phyloP scores from a whole-genome alignment of 495 filamentous ascomycete species.

The Lindgomyces ingoldianus region DNA sequence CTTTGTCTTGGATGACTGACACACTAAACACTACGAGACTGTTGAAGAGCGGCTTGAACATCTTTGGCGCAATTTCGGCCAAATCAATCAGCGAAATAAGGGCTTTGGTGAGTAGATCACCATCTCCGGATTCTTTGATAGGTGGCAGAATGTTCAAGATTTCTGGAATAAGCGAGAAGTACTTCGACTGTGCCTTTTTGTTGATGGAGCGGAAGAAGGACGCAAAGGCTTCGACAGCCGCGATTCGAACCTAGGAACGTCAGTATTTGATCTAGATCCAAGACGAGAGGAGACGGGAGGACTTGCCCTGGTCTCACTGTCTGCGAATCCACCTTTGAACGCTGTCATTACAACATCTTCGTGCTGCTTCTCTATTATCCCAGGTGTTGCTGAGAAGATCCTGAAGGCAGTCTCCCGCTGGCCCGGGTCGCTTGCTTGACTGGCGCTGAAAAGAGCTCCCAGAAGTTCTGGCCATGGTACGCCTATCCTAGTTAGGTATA shows the following conservation, averaged over 20 bases:
- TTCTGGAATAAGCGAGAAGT: slow-evolving; percentile 80
- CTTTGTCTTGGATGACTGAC: slow-evolving; percentile 92
- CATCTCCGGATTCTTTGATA: slow-evolving; percentile 84
- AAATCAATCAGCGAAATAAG: slow-evolving; percentile 90
- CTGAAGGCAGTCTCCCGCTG: slow-evolving; percentile 89
- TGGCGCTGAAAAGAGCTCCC: slow-evolving; percentile 78
- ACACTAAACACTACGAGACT: slow-evolving; percentile 90
- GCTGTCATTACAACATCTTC: slow-evolving; percentile 79
- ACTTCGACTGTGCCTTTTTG: slow-evolving; percentile 85
- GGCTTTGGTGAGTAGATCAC: slow-evolving; percentile 84
- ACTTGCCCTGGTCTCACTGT: slow-evolving; percentile 74
- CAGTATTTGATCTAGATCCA: slow-evolving; percentile 12
- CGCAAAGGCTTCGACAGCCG: slow-evolving; percentile 95
- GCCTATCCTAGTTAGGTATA: slow-evolving; percentile 51
- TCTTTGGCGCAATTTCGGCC: slow-evolving; percentile 85
- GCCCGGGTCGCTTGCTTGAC: slow-evolving; percentile 75
- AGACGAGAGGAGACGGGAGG: not conserved
- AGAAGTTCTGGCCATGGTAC: slow-evolving; percentile 91
- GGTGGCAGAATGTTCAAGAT: slow-evolving; percentile 91
- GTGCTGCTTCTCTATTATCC: slow-evolving; percentile 94
- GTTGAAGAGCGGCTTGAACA: slow-evolving; percentile 93
- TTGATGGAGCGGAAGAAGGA: slow-evolving; percentile 88
- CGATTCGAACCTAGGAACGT: slow-evolving; percentile 70
- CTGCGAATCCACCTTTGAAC: slow-evolving; percentile 89
- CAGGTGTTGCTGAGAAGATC: slow-evolving; percentile 91